Percentiles rank a stretch among this genome's conserved stretches.
Evolutionary conservation across 2,329 filamentous ascomycete genomes (phyloP).

Genomic region (Cadophora sp.): DNA sequence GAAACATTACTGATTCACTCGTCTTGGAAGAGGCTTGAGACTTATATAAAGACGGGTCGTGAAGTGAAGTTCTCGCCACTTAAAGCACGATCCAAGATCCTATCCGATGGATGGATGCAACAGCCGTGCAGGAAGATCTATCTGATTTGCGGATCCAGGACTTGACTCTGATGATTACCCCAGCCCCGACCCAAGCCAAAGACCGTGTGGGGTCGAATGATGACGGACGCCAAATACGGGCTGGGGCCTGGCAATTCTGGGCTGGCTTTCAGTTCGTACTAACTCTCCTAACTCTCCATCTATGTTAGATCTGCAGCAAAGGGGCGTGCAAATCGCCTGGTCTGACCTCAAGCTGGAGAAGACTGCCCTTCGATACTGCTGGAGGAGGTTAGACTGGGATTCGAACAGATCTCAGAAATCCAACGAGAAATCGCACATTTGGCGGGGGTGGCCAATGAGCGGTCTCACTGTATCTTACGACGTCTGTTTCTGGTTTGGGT

Average conservation of each 20-base stretch:
- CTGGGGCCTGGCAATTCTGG: not conserved
- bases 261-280: constrained; percentile 1
- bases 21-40: not conserved
- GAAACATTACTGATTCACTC: constrained; percentile 22
- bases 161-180: no score
- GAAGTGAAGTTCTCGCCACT: constrained; percentile 11
- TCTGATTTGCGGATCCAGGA: no score
- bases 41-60: not conserved
- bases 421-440: constrained; percentile 7
- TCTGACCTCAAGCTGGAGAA: not conserved
- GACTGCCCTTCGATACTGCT: not conserved
- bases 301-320: constrained; percentile 16
- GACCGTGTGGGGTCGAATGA: constrained; percentile 30
- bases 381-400: not conserved
- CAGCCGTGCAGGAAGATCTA: not conserved
- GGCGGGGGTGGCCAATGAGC: not conserved
- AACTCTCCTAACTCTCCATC: not conserved
- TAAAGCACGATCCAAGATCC: constrained; percentile 5
- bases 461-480: not conserved
- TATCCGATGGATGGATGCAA: not conserved
- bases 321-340: constrained; percentile 3
- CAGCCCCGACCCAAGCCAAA: not conserved
- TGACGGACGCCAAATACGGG: constrained; percentile 25
- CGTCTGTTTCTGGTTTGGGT: not conserved
- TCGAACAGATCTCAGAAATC: not conserved